phyloP scores from a whole-genome alignment of 2,329 filamentous ascomycete genomes.

The Diaporthe velutina region DNA sequence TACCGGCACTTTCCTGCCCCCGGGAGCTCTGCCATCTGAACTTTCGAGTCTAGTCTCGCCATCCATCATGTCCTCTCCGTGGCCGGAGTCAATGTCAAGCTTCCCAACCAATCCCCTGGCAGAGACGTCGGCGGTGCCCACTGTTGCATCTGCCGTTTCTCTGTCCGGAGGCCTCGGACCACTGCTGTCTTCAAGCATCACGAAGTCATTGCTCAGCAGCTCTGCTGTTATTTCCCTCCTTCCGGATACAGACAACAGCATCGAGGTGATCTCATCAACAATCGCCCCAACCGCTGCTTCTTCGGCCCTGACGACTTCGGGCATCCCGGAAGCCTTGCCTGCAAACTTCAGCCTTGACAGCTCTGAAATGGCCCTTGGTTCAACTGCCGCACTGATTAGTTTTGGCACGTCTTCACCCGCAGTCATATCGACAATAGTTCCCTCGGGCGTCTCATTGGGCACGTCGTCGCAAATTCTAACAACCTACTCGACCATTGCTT shows the following conservation, averaged over 20 bases:
- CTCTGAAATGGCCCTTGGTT: slow-evolving; percentile 22
- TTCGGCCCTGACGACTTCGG: slow-evolving; percentile 37
- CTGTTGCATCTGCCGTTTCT: slow-evolving; percentile 28
- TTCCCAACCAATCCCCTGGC: not conserved
- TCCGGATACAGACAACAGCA: not conserved
- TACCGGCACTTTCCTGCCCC: slow-evolving; percentile 28
- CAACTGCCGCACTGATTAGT: slow-evolving; percentile 36
- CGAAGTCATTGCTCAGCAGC: not conserved
- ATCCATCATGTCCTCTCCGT: not conserved
- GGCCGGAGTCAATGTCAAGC: not conserved
- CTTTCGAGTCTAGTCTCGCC: not conserved
- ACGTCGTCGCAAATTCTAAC: slow-evolving; percentile 34
- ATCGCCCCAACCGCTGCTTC: slow-evolving; percentile 35
- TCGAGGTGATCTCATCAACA: slow-evolving; percentile 36
- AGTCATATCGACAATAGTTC: slow-evolving; percentile 32
- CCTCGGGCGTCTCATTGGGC: slow-evolving; percentile 26
- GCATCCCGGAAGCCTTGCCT: slow-evolving; percentile 33
- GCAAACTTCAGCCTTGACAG: slow-evolving; percentile 31
- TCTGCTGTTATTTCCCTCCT: not conserved
- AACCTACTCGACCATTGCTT: slow-evolving; percentile 33
- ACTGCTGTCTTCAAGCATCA: slow-evolving; percentile 29
- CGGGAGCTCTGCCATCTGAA: not conserved
- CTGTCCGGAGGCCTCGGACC: slow-evolving; percentile 35
- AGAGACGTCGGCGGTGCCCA: slow-evolving; percentile 4
- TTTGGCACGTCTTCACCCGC: slow-evolving; percentile 38